Base-by-base conservation (phyloP, 805 yeast species). In the Starmerella sp. region DNA sequence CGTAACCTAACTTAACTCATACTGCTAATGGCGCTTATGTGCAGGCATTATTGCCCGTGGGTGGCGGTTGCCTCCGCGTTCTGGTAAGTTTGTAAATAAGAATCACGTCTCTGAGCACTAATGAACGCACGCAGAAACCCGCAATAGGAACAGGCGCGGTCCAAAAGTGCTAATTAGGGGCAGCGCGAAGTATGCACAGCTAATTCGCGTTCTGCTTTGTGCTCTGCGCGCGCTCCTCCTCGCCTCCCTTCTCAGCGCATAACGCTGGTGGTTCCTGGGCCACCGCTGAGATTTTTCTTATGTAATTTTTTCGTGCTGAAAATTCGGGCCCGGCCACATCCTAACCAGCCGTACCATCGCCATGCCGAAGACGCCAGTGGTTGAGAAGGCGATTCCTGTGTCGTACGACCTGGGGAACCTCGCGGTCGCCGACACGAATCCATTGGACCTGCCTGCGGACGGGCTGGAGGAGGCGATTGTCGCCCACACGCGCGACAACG, bases 311-410 rank as follows among this genome's bases (percentile, higher is more conserved):
- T 36, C 35, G 5, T 4, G 15, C 28, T 44, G 36, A 44, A 44
- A 44, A 29, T 44, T 44, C 48, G 30, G 43, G 29, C 15, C 48
- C 2, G n/a, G 30, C 15, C 9, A 5, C 13, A 5, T 44, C 10
- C 22, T 9, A n/a, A 14, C 48, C 36, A 31, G 48, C 15, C 8
- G 6, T 29, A 6, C 6, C 30, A 8, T 43, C 46, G 46, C 43
- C 14, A 38, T 48, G 45, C 30, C 37, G 45, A 62, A 57, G 36
- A 54, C 63, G 30, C 61, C 66, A 2, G 60, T 57, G 34, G 97
- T 93, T 37, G 95, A 87, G 49, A 90, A 90, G 69, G 84, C 84
- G 32, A 87, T 93, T 57, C 97, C 97, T 31, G 93, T 86, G 51
- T 75, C 81, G 4, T 91, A 78, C 67, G 98, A 93, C 69, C 73